Base-by-base conservation (phyloP, 768 basidiomycete species). In the Clavulina sp. region DNA sequence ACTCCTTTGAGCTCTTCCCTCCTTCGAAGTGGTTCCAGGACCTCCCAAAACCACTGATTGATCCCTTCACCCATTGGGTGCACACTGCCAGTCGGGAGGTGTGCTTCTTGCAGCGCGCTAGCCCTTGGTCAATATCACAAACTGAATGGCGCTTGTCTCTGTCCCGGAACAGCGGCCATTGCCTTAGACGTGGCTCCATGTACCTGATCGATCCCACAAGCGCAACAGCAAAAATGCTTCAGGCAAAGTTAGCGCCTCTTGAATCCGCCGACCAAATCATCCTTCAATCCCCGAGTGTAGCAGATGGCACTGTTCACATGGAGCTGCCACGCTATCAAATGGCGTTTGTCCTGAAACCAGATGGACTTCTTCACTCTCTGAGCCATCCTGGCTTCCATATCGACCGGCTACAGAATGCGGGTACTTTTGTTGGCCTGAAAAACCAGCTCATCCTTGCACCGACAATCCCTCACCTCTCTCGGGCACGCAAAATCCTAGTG, bases 341-440 rank as follows among this genome's bases (percentile, higher is more conserved):
- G 58, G 56, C 59, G 6, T 73, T 62, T 54, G 32, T 53, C 5
- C 52, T 58, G 30, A 70, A 51, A 41, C 2, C 49, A 57, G 28
- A 43, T 54, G n/a, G 67, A 67, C 36, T 7, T 65, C 68, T 75
- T 23, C 66, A 69, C 52, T 73, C 67, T 33, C 60, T 53, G 5
- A 70, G 70, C 34, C 61, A 72, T 31, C 65, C 66, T 9, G 63
- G 61, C 21, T 72, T 71, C 64, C 58, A 69, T 16, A 61, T 73
- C n/a, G 70, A 73, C 49, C 1, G 48, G 2, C 48, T 61, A 32
- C 74, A 74, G 52, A 70, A 64, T 1, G 60, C 60, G 1, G 71
- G 71, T 1, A 68, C 71, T 1, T 59, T 76, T 57, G 64, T 72
- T 34, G 75, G 74, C 16, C 57, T 76, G 31, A 34, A 44, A 32